These are phyloP conservation scores for Lathyrus oleraceus DNA, from an alignment of 306 rosid species.

Conservation along the genomic window DNA sequence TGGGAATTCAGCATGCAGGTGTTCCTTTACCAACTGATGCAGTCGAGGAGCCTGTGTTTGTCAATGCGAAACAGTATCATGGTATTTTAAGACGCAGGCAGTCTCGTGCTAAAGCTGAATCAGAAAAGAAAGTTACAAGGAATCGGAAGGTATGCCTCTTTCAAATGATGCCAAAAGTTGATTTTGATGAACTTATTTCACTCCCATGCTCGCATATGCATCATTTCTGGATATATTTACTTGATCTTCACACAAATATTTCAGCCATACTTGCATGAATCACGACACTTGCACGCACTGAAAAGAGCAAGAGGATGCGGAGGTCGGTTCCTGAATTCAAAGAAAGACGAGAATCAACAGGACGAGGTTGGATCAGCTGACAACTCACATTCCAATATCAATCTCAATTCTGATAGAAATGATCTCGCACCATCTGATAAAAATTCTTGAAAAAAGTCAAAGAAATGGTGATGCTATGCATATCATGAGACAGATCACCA, in stretches of 20 bases:
- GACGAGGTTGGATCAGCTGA: conserved; percentile 53
- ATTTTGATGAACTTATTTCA: conserved; percentile 11
- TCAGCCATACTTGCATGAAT: conserved; percentile 96
- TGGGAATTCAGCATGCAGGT: conserved; percentile 97
- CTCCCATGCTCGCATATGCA: conserved; percentile 28
- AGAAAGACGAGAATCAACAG: conserved; percentile 64
- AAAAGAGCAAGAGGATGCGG: conserved; percentile 93
- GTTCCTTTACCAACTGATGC: conserved; percentile 92
- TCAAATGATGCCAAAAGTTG: conserved; percentile 7
- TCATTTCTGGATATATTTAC: conserved; percentile 11
- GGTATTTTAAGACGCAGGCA: conserved; percentile 91
- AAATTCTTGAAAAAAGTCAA: conserved; percentile 42
- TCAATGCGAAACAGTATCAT: conserved; percentile 93
- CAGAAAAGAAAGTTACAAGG: conserved; percentile 79
- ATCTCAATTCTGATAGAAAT: conserved; percentile 63
- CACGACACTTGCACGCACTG: conserved; percentile 86
- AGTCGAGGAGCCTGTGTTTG: conserved; percentile 94
- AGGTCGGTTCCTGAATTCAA: conserved; percentile 85
- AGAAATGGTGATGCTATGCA: conserved; percentile 29
- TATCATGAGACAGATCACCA: conserved; percentile 32
- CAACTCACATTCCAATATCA: conserved; percentile 56
- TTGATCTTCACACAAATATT: conserved; percentile 20
- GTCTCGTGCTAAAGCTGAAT: conserved; percentile 96
- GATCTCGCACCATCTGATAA: conserved; percentile 62
- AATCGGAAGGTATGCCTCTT: conserved; percentile 66